phyloP scores from a whole-genome alignment of 2,329 filamentous ascomycete species.

The Fusarium nematophilum region DNA sequence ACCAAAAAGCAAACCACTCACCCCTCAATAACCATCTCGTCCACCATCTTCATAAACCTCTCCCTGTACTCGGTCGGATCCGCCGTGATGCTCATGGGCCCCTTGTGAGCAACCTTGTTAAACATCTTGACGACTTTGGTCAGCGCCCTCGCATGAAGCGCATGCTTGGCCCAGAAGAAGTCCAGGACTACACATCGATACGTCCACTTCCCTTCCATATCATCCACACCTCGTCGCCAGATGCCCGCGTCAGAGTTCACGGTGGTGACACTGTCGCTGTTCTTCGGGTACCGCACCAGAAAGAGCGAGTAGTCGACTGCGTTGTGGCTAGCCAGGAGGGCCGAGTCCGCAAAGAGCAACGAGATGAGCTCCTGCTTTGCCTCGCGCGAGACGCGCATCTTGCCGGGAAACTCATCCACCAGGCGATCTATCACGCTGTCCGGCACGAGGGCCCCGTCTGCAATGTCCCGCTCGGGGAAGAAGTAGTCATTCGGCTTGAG shows the following conservation, averaged over 20 bases:
- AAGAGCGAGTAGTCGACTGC: slow-evolving; percentile 83
- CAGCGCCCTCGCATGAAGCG: slow-evolving; percentile 72
- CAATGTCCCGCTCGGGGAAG: slow-evolving; percentile 78
- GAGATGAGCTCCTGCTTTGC: slow-evolving; percentile 67
- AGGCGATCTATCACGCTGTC: slow-evolving; percentile 74
- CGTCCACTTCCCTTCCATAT: slow-evolving; percentile 71
- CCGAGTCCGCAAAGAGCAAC: slow-evolving; percentile 70
- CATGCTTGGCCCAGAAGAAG: slow-evolving; percentile 84
- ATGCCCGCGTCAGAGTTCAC: slow-evolving; percentile 36
- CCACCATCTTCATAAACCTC: slow-evolving; percentile 62
- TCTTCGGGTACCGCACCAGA: slow-evolving; percentile 62
- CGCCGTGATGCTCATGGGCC: slow-evolving; percentile 81
- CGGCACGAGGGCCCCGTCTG: slow-evolving; percentile 70
- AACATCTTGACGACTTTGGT: slow-evolving; percentile 73
- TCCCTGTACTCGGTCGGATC: slow-evolving; percentile 74
- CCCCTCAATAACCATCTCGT: slow-evolving; percentile 53
- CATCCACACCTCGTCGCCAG: slow-evolving; percentile 73
- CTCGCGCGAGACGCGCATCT: slow-evolving; percentile 65
- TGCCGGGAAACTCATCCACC: slow-evolving; percentile 75
- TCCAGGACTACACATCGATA: slow-evolving; percentile 77
- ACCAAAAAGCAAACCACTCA: slow-evolving; percentile 1
- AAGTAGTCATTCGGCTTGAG: slow-evolving; percentile 81
- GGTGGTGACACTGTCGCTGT: neutral
- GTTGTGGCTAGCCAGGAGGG: slow-evolving; percentile 70
- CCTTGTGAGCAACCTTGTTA: slow-evolving; percentile 71